Conservation (phyloP, 768 basidiomycete genomes). For the Trametes cinnabarina region DNA sequence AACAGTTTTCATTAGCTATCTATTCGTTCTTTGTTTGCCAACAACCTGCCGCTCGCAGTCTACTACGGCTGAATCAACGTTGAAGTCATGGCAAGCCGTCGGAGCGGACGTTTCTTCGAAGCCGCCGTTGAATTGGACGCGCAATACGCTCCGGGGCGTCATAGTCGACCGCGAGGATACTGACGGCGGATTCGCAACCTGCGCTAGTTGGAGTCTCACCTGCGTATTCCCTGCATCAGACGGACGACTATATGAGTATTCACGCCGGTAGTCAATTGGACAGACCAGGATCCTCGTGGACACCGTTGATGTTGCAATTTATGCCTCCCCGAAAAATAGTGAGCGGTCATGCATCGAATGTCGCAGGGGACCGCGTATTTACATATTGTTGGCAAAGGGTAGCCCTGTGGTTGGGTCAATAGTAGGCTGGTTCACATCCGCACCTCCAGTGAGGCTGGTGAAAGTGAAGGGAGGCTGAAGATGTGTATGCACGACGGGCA, state of each 20-base stretch:
- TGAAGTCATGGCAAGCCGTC: not conserved
- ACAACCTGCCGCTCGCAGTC: too few species aligned
- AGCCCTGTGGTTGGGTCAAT: constrained; percentile 28
- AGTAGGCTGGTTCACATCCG: too few species aligned
- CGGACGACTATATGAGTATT: not conserved
- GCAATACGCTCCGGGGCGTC: constrained; percentile 30
- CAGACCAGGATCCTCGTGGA: constrained; percentile 26
- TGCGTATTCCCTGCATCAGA: not conserved
- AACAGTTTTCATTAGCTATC: too few species aligned
- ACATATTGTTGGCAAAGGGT: constrained; percentile 26
- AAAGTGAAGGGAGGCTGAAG: constrained; percentile 30
- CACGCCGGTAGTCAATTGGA: not conserved
- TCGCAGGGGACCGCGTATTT: constrained; percentile 8
- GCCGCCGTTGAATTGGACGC: constrained; percentile 21
- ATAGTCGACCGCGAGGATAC: constrained; percentile 32
- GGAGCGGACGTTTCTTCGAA: not conserved
- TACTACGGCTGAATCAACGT: too few species aligned
- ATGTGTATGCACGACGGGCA: not conserved
- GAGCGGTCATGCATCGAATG: too few species aligned
- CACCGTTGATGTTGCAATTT: constrained; percentile 28
- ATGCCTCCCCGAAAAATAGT: constrained; percentile 21
- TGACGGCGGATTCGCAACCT: constrained; percentile 28
- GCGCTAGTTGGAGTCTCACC: constrained; percentile 30
- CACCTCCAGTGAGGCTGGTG: constrained; percentile 33
- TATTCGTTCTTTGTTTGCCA: too few species aligned